phyloP scores from a whole-genome alignment of 352 stramenopile genomes.

The Phytophthora pseudosyringae region DNA sequence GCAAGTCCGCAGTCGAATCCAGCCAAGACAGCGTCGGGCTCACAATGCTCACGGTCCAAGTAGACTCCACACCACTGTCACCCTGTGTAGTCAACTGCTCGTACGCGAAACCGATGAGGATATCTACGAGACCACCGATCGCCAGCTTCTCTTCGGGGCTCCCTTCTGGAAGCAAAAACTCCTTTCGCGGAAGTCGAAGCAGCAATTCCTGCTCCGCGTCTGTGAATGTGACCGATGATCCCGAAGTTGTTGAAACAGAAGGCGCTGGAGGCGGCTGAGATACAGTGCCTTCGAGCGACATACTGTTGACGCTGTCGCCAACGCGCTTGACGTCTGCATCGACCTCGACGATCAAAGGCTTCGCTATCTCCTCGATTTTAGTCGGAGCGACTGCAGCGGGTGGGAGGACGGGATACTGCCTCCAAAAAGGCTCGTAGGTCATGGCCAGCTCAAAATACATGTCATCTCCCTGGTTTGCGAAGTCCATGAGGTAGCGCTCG shows the following conservation, averaged over 20 bases:
- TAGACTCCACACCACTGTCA: constrained; percentile 96
- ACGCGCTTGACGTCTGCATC: constrained; percentile 29
- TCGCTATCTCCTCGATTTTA: constrained; percentile 12
- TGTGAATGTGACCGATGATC: constrained; percentile 40
- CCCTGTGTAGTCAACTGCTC: constrained; percentile 95
- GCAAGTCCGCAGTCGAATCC: constrained; percentile 74
- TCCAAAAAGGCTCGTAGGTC: constrained; percentile 92
- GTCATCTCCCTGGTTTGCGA: constrained; percentile 91
- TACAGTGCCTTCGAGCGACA: constrained; percentile 30
- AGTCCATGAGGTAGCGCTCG: constrained; percentile 97
- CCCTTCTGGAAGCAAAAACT: constrained; percentile 70
- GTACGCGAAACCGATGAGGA: constrained; percentile 96
- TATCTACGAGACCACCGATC: constrained; percentile 91
- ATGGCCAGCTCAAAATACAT: constrained; percentile 94
- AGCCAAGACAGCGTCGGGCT: constrained; percentile 96
- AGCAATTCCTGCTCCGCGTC: constrained; percentile 82
- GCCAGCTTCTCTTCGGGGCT: constrained; percentile 67
- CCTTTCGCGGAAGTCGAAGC: constrained; percentile 71
- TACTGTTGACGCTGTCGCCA: constrained; percentile 25
- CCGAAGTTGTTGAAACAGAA: constrained; percentile 2
- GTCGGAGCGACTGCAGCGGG: background rate
- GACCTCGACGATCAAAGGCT: constrained; percentile 53
- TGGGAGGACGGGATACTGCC: constrained; percentile 40
- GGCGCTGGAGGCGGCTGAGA: constrained; percentile 6
- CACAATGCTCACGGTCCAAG: constrained; percentile 96